These are phyloP conservation scores for Geotrichum carabidarum DNA, from an alignment of 1,139 yeast species.

Conservation along the genomic window DNA sequence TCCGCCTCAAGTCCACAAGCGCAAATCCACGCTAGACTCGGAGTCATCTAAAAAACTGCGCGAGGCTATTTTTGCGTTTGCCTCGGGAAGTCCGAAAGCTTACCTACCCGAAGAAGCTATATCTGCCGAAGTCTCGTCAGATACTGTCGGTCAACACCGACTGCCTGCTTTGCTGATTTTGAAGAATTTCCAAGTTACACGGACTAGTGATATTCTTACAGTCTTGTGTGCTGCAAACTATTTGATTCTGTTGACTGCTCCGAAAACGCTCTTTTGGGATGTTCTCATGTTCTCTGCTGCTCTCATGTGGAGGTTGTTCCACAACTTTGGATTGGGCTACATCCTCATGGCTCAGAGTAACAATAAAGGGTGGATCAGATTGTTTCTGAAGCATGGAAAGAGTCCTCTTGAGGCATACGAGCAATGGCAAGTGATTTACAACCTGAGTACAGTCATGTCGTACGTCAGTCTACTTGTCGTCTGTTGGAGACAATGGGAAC, in stretches of 20 bases:
- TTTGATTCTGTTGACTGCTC: slow-evolving; percentile 46
- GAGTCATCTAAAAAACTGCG: slow-evolving; percentile 14
- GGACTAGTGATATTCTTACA: slow-evolving; percentile 62
- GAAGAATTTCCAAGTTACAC: slow-evolving; percentile 56
- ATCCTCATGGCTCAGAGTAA: slow-evolving; percentile 59
- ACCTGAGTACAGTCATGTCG: slow-evolving; percentile 44
- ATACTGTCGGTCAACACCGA: slow-evolving; percentile 13
- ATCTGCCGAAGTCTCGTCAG: slow-evolving; percentile 9
- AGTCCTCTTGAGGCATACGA: slow-evolving; percentile 65
- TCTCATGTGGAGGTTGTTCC: slow-evolving; percentile 48
- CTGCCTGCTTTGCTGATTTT: slow-evolving; percentile 54
- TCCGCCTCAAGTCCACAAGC: slow-evolving; percentile 34
- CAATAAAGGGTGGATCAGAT: slow-evolving; percentile 59
- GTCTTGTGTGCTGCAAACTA: slow-evolving; percentile 46
- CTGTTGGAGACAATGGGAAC: slow-evolving; percentile 37
- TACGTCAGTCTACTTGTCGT: slow-evolving; percentile 40
- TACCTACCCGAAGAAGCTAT: slow-evolving; percentile 3
- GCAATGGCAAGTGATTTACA: slow-evolving; percentile 73
- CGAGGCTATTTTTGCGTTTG: slow-evolving; percentile 6
- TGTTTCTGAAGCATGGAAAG: slow-evolving; percentile 62
- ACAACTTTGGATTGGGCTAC: slow-evolving; percentile 50
- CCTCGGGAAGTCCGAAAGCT: neutral
- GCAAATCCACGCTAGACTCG: slow-evolving; percentile 18
- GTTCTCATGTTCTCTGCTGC: slow-evolving; percentile 46
- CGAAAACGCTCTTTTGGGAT: slow-evolving; percentile 30